Evolutionary conservation across 2,329 filamentous ascomycete species (phyloP), one percentile per base, ranked within the genome.

Genomic region (Colletotrichum sp.): DNA sequence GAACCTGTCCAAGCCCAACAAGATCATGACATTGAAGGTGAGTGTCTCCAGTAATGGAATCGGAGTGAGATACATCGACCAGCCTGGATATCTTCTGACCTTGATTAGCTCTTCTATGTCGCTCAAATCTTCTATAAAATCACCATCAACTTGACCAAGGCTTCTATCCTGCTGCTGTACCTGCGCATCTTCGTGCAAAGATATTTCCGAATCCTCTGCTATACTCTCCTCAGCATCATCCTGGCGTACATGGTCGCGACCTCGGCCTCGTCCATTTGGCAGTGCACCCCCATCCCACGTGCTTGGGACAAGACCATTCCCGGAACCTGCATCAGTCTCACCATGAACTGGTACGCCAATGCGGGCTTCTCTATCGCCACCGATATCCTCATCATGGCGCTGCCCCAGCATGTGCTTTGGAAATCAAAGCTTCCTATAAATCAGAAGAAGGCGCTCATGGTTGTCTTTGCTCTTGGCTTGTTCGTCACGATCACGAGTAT

Each of bases 121-220:
- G 85, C 88, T 4, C 89, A 91, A 78, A 86, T 89, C 68, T 87
- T 89, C 75, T 91, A 91, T 82, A 91, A 91, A 78, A 81, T 89
- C 77, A 88, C 87, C 57, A 88, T 91, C 75, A 89, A 89, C 79
- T 81, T 90, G 36, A 90, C 88, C 3, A 91, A 91, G 78, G 81
- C 86, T 3, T 90, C 89, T 4, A 89, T 90, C 68, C 80, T 90
- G 8, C 81, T 90, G 5, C 85, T 91, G 21, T 92, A 91, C 78
- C 87, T 89, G 26, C 88, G 89, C 30, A 89, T 91, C 63, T 91
- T 91, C 74, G 82, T 88, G 26, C 84, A 88, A 63, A 82, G 76
- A 62, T 86, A 84, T 81, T 90, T 91, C 78, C 84, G 86, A 10
- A 82, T 84, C 4, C 81, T 85, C 44, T 89, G 86, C 75, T 85